Evolutionary conservation across 139 green algal species (phyloP).

Genomic region (Marvania coccoides): DNA sequence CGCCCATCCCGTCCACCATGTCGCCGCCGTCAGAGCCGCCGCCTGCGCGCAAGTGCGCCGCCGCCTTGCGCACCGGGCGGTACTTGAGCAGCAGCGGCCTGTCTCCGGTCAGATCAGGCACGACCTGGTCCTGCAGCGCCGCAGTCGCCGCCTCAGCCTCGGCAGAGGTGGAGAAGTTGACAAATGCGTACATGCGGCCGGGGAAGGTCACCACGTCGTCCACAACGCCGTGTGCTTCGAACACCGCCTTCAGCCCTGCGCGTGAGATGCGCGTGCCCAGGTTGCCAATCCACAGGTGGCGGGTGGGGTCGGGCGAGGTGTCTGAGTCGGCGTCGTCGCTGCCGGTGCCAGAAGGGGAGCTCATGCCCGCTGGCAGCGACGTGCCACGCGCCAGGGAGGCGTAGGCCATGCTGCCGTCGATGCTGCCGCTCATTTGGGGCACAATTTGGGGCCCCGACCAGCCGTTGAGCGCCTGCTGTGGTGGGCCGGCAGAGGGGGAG

Average conservation of each 20-base stretch:
- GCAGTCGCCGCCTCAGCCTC: constrained; percentile 39
- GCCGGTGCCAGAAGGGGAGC: neutral
- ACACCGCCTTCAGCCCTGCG: constrained; percentile 46
- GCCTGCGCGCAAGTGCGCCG: constrained; percentile 9
- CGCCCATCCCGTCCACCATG: constrained; percentile 4
- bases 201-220: constrained; percentile 69
- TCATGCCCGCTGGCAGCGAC: neutral
- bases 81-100: constrained; percentile 33
- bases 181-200: constrained; percentile 67
- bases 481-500: neutral
- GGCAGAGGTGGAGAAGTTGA: constrained; percentile 52
- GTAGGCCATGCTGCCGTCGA: neutral
- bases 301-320: constrained; percentile 23
- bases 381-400: neutral
- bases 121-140: constrained; percentile 20
- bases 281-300: constrained; percentile 72
- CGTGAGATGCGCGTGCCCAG: constrained; percentile 44
- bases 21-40: constrained; percentile 1
- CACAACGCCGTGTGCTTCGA: constrained; percentile 55
- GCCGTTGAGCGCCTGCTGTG: too few relatives aligned
- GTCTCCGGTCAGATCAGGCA: constrained; percentile 26
- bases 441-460: too few relatives aligned
- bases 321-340: neutral
- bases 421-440: neutral
- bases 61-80: constrained; percentile 37